Evolutionary conservation across 371 early-diverging fungal genomes (phyloP).

Genomic region (Lichtheimia corymbifera): DNA sequence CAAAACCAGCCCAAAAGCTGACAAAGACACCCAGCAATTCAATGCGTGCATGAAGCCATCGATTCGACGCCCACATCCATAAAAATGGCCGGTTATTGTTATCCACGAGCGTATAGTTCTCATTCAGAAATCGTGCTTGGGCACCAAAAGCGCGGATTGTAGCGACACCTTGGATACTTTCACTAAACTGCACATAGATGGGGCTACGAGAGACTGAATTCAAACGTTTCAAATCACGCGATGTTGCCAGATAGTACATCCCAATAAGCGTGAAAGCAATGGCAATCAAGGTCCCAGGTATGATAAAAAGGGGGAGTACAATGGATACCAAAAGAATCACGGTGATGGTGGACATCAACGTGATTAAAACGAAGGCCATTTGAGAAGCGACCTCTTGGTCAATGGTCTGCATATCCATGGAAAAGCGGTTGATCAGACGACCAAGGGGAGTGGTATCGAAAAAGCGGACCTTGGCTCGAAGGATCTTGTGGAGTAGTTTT

Average conservation of each 20-base stretch:
- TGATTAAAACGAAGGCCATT: slow-evolving; percentile 48
- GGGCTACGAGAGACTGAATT: slow-evolving; percentile 72
- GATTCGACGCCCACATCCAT: slow-evolving; percentile 83
- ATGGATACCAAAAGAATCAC: slow-evolving; percentile 45
- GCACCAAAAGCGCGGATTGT: slow-evolving; percentile 79
- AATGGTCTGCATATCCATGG: slow-evolving; percentile 72
- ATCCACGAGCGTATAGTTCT: slow-evolving; percentile 60
- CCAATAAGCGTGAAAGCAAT: slow-evolving; percentile 52
- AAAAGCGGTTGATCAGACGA: slow-evolving; percentile 83
- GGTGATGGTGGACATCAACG: slow-evolving; percentile 44
- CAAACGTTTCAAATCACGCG: slow-evolving; percentile 87
- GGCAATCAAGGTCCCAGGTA: slow-evolving; percentile 54
- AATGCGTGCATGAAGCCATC: slow-evolving; percentile 84
- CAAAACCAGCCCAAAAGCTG: slow-evolving; percentile 69
- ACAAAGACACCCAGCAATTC: slow-evolving; percentile 73
- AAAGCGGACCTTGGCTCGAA: slow-evolving; percentile 76
- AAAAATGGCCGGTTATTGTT: slow-evolving; percentile 79
- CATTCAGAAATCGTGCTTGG: slow-evolving; percentile 59
- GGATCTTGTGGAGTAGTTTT: slow-evolving; percentile 60
- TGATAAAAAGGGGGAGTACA: slow-evolving; percentile 53
- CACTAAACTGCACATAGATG: slow-evolving; percentile 74
- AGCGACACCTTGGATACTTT: slow-evolving; percentile 72
- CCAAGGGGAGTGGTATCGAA: slow-evolving; percentile 88
- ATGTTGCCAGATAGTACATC: slow-evolving; percentile 65
- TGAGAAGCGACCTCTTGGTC: slow-evolving; percentile 59